phyloP scores from a whole-genome alignment of 768 basidiomycete species.

The Mycena olivaceomarginata region DNA sequence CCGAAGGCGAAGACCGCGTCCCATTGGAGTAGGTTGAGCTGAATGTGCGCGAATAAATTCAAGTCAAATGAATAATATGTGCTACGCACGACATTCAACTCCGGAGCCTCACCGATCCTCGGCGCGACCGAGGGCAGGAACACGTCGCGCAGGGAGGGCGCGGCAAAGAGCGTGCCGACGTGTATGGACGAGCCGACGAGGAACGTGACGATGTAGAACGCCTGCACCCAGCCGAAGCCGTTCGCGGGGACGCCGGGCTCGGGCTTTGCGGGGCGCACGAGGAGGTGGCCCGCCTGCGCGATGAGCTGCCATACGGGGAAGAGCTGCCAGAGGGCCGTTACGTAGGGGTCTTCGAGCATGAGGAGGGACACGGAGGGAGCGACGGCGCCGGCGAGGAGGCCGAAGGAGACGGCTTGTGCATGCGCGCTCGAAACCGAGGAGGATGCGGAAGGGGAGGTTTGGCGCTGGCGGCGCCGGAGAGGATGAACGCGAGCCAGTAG shows the following conservation, averaged over 20 bases:
- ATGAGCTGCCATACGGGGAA: constrained; percentile 70
- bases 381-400: constrained; percentile 63
- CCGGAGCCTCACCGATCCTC: constrained; percentile 49
- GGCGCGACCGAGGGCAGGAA: constrained; percentile 60
- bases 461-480: constrained; percentile 54
- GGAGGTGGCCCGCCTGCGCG: constrained; percentile 61
- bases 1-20: constrained; percentile 63
- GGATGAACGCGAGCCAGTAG: constrained; percentile 68
- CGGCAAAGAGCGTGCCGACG: constrained; percentile 61
- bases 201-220: constrained; percentile 62
- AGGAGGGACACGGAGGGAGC: constrained; percentile 71
- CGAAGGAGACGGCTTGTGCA: constrained; percentile 73
- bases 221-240: constrained; percentile 52
- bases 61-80: background rate
- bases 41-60: constrained; percentile 24
- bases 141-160: constrained; percentile 49
- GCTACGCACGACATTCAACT: constrained; percentile 47
- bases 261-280: constrained; percentile 51
- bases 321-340: constrained; percentile 74
- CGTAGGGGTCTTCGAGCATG: constrained; percentile 58
- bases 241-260: background rate
- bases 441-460: background rate
- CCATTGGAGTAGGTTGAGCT: constrained; percentile 71
- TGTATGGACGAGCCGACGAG: constrained; percentile 65
- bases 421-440: constrained; percentile 63